phyloP scores from a whole-genome alignment of 768 basidiomycete species.

The Agrocybe praecox region DNA sequence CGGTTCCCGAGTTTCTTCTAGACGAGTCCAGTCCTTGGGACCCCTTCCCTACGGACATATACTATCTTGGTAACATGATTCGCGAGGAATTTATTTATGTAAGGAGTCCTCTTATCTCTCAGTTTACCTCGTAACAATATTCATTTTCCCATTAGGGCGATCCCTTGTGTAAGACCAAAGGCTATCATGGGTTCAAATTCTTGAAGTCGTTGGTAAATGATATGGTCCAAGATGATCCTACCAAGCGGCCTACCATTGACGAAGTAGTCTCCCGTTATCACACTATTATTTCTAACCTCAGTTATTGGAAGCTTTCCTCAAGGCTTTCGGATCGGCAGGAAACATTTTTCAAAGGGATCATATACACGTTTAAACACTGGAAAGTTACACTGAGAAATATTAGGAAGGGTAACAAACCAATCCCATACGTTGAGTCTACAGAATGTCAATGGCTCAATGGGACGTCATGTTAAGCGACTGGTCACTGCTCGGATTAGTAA shows the following conservation, averaged over 20 bases:
- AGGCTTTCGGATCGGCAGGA: not conserved
- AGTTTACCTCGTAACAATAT: too few relatives aligned
- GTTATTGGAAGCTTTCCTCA: not conserved
- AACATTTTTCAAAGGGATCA: not conserved
- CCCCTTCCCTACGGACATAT: constrained; percentile 47
- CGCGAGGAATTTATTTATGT: constrained; percentile 32
- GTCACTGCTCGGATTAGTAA: too few relatives aligned
- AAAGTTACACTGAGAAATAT: too few relatives aligned
- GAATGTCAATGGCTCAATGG: too few relatives aligned
- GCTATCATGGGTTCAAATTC: constrained; percentile 28
- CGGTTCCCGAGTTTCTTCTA: not conserved
- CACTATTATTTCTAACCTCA: not conserved
- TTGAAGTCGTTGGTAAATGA: constrained; percentile 29
- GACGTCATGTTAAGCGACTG: too few relatives aligned
- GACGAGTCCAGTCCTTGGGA: constrained; percentile 20
- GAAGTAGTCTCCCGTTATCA: constrained; percentile 35
- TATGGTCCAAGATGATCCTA: constrained; percentile 36
- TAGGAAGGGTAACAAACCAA: too few relatives aligned
- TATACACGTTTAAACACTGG: too few relatives aligned
- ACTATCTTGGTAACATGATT: constrained; percentile 42
- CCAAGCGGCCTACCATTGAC: constrained; percentile 36
- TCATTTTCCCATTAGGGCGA: constrained; percentile 5
- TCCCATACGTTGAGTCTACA: too few relatives aligned
- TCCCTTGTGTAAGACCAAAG: not conserved
- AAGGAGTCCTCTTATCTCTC: not conserved